Percentiles rank a stretch among this genome's conserved stretches.
Evolutionary conservation across 257 asterid species (phyloP).

Genomic region (Parsonsia alboflavescens): DNA sequence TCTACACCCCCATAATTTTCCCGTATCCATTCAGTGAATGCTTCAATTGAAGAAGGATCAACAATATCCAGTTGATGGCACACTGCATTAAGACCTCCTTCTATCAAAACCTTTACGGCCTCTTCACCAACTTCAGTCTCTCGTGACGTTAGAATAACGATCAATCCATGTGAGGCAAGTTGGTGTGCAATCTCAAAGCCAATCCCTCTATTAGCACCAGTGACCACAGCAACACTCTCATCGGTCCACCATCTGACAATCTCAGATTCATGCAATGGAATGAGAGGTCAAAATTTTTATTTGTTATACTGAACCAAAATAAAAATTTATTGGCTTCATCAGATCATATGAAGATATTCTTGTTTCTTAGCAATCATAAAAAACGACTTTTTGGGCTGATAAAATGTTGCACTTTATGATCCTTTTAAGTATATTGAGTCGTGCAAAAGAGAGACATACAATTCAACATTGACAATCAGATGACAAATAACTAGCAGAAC

Average conservation of each 20-base stretch:
- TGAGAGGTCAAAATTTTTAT: too few species aligned
- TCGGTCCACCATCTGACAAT: slow-evolving; percentile 79
- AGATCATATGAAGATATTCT: neutral
- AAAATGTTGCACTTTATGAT: neutral
- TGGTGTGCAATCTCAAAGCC: slow-evolving; percentile 84
- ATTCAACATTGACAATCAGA: neutral
- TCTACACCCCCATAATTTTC: slow-evolving; percentile 67
- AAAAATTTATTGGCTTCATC: neutral
- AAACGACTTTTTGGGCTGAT: neutral
- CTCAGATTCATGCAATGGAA: neutral
- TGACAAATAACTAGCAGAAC: too few species aligned
- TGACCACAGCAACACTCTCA: slow-evolving; percentile 77
- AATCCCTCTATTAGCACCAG: slow-evolving; percentile 93
- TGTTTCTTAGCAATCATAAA: neutral
- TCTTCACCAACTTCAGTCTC: slow-evolving; percentile 58
- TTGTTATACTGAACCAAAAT: too few species aligned
- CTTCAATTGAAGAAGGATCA: slow-evolving; percentile 54
- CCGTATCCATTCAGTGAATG: slow-evolving; percentile 55
- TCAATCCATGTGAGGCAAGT: slow-evolving; percentile 64
- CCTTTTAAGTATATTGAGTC: neutral
- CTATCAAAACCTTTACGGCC: slow-evolving; percentile 54
- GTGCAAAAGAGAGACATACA: neutral
- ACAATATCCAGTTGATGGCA: slow-evolving; percentile 65
- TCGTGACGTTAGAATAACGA: slow-evolving; percentile 74
- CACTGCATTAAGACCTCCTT: slow-evolving; percentile 60